phyloP scores from a whole-genome alignment of 2,329 filamentous ascomycete genomes.

The Elsinoe arachidis region DNA sequence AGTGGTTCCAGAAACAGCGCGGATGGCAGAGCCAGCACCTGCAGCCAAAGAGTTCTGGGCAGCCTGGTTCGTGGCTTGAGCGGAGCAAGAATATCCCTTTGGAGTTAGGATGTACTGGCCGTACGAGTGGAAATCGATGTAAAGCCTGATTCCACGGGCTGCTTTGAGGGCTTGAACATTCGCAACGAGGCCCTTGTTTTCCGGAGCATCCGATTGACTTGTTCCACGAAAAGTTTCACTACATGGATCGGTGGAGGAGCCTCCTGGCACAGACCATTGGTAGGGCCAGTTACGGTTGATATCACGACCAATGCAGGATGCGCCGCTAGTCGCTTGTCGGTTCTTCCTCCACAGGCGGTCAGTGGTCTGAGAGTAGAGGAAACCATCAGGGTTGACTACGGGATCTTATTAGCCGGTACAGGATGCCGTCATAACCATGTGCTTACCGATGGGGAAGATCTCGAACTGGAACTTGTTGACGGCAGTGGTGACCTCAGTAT shows the following conservation, averaged over 20 bases:
- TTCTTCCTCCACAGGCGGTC: slow-evolving; percentile 57
- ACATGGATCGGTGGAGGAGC: slow-evolving; percentile 45
- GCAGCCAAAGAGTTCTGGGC: slow-evolving; percentile 43
- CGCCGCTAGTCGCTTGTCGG: slow-evolving; percentile 33
- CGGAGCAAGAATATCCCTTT: slow-evolving; percentile 53
- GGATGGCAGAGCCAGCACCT: slow-evolving; percentile 45
- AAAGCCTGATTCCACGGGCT: slow-evolving; percentile 48
- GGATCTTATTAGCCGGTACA: neutral
- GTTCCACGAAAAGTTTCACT: slow-evolving; percentile 37
- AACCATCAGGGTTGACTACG: slow-evolving; percentile 35
- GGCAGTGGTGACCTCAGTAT: slow-evolving; percentile 16
- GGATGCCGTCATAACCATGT: too few species aligned
- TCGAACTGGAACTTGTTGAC: slow-evolving; percentile 21
- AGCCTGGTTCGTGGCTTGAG: slow-evolving; percentile 37
- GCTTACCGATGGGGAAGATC: slow-evolving; percentile 19
- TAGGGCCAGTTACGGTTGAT: slow-evolving; percentile 51
- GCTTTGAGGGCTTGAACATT: slow-evolving; percentile 38
- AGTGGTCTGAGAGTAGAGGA: slow-evolving; percentile 49
- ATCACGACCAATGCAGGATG: slow-evolving; percentile 43
- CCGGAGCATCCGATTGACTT: slow-evolving; percentile 37
- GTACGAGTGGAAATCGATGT: slow-evolving; percentile 59
- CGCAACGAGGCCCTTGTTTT: slow-evolving; percentile 43
- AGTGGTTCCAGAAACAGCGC: slow-evolving; percentile 43
- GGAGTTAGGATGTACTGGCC: slow-evolving; percentile 50
- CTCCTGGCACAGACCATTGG: slow-evolving; percentile 37